Percentiles rank a stretch among this genome's conserved stretches.
Conservation (phyloP, 495 filamentous ascomycete genomes). For the Aspergillus haitiensis region DNA sequence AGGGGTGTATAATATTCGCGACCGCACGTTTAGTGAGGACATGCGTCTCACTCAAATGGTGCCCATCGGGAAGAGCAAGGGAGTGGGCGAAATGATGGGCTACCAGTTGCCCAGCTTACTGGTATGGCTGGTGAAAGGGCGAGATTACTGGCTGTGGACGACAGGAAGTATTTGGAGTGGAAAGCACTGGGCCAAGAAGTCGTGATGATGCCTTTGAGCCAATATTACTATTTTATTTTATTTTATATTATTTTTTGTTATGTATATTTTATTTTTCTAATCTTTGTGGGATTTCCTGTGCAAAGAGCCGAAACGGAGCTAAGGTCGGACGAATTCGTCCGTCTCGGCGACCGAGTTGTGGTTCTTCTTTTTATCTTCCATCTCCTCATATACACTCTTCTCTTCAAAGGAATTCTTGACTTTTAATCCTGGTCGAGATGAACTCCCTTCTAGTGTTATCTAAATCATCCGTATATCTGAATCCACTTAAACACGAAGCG, state of each 20-base stretch:
- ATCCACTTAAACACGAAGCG: neutral
- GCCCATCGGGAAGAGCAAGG: conserved; percentile 54
- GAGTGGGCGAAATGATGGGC: conserved; percentile 58
- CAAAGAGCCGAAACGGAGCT: no score
- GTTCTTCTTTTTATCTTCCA: neutral
- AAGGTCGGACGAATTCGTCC: neutral
- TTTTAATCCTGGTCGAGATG: neutral
- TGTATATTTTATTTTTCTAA: no score
- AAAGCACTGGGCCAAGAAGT: conserved; percentile 49
- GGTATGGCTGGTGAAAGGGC: conserved; percentile 62
- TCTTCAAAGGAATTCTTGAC: neutral
- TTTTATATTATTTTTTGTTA: no score
- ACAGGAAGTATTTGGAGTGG: conserved; percentile 50
- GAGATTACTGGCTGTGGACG: conserved; percentile 60
- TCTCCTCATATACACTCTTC: neutral
- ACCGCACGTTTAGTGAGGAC: conserved; percentile 39
- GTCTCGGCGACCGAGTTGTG: neutral
- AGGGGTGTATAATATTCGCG: conserved; percentile 7
- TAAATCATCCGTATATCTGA: neutral
- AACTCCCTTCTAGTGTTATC: neutral
- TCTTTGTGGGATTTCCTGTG: no score
- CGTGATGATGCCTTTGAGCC: no score
- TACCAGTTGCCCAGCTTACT: conserved; percentile 53
- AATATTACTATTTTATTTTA: no score
- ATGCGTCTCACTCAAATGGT: conserved; percentile 51